Evolutionary conservation across 2,329 filamentous ascomycete genomes (phyloP), one percentile per base, ranked within the genome.

Genomic region (Exophiala xenobiotica): DNA sequence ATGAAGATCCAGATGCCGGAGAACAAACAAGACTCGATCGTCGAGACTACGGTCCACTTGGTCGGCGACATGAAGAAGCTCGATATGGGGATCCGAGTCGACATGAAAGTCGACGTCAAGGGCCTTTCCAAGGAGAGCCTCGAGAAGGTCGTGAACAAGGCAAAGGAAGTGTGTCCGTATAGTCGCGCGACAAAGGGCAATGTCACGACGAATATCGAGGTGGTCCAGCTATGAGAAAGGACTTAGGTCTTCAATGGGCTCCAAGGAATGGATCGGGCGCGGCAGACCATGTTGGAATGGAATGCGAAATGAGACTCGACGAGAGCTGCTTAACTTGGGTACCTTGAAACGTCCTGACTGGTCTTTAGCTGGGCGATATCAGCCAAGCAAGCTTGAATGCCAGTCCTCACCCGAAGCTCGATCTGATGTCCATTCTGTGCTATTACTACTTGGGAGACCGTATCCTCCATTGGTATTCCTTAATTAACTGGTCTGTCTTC

Each of bases 31-130:
- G 69, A 72, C 46, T 70, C 67, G 6, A 58, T 75, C 12, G 67
- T 76, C 5, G 66, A 71, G 56, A 65, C 67, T 4, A 73, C 67
- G 14, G 73, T 75, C 9, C 67, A 76, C 49, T 62, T 76, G 9
- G 71, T 76, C 3, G 73, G 74, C 1, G 68, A 69, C 53, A 67
- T 74, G 68, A 74, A 74, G 63, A 61, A 65, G 47, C 63, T 73
- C 12, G 73, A 77, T 46, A 66, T 76, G 64, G 71, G 73, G 1
- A 61, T 76, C 33, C 58, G 70, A 3, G 73, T 75, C 2, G 67
- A 74, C 20, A 69, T 76, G 67, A 65, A 68, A 35, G 67, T 75
- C 11, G 69, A 65, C 60, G 54, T 65, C 43, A 65, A 67, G 41
- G 56, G 56, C 6, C 47, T 57, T 44, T 26, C 18, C 16, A 20